Conservation (phyloP, 352 stramenopile species). For the Phytopythium montanum region DNA sequence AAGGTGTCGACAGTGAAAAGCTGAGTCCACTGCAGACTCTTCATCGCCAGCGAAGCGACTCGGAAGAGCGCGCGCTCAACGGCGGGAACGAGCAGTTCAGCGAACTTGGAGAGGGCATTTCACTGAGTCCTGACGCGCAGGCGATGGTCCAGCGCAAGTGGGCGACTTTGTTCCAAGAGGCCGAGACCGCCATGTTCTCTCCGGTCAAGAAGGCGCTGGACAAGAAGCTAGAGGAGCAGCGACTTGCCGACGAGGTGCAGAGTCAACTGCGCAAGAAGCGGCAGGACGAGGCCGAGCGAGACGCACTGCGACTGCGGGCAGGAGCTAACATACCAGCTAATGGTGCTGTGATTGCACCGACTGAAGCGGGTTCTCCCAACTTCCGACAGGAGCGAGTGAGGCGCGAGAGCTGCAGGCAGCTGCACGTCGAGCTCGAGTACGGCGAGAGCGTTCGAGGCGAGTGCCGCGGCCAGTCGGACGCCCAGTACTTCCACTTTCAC, state of each 20-base stretch:
- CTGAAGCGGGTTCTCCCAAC: constrained; percentile 11
- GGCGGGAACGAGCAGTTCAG: constrained; percentile 16
- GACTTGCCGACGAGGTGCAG: constrained; percentile 41
- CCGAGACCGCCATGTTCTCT: constrained; percentile 54
- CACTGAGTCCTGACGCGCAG: constrained; percentile 44
- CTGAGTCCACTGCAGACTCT: no score
- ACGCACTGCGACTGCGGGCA: constrained; percentile 33
- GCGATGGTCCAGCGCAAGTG: constrained; percentile 50
- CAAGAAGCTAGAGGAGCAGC: constrained; percentile 38
- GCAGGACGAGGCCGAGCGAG: constrained; percentile 50
- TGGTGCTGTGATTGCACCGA: constrained; percentile 2
- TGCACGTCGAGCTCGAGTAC: constrained; percentile 46
- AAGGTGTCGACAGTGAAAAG: no score
- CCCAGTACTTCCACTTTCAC: constrained; percentile 57
- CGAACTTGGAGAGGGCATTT: constrained; percentile 43
- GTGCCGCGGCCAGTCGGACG: constrained; percentile 14
- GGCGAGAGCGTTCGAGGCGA: constrained; percentile 37
- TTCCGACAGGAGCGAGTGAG: constrained; percentile 50
- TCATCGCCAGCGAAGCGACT: background rate
- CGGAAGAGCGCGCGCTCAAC: constrained; percentile 36
- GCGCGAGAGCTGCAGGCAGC: constrained; percentile 46
- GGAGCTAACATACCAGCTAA: constrained; percentile 17
- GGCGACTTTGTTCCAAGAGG: constrained; percentile 50
- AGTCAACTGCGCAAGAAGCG: constrained; percentile 56
- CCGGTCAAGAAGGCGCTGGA: constrained; percentile 40